Evolutionary conservation across 1,284 basidiomycete genomes (phyloP), one percentile per base, ranked within the genome.

Genomic region (Papiliotrema flavescens): DNA sequence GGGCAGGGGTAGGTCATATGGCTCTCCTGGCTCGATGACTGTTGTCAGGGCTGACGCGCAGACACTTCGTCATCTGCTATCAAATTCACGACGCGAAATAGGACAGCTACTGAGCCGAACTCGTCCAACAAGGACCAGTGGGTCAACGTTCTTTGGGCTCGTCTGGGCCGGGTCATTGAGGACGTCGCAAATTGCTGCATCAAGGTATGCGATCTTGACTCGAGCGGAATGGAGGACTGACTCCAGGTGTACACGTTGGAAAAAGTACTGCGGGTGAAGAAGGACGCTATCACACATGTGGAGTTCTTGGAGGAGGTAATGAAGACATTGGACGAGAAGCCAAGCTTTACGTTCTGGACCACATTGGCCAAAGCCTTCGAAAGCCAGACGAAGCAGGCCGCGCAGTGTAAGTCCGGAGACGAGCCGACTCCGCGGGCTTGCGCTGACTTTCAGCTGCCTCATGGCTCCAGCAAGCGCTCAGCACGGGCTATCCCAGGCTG

Each of bases 281-380:
- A 84, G 68, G 91, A 95, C 70, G 80, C 85, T 0, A 77, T 83
- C 19, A 85, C 88, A 0, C 88, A 91, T 53, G 78, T 82, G 1
- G 81, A 88, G 8, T 97, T 97, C 73, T 77, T 98, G 15, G 90
- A 95, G 50, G 91, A 93, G 70, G 89, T 88, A 0, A 88, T 96
- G 86, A 88, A 89, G 87, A 80, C 84, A 1, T 79, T 97, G 2
- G 94, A 96, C 62, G 90, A 87, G 67, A 91, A 86, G 71, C 95
- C 94, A 0, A 95, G 88, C 58, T 82, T 85, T 9, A 86, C 85
- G 0, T 98, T 97, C 75, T 98, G 95, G 95, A 83, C 85, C 14
- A 85, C 90, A 0, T 73, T 97, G 0, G 84, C 87, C 0, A 83
- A 83, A 34, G 83, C 89, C 0, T 79, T 96, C 47, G 92, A 95